Evolutionary conservation across 176 grass and related monocot genomes (phyloP).

Genomic region (Guadua angustifolia): DNA sequence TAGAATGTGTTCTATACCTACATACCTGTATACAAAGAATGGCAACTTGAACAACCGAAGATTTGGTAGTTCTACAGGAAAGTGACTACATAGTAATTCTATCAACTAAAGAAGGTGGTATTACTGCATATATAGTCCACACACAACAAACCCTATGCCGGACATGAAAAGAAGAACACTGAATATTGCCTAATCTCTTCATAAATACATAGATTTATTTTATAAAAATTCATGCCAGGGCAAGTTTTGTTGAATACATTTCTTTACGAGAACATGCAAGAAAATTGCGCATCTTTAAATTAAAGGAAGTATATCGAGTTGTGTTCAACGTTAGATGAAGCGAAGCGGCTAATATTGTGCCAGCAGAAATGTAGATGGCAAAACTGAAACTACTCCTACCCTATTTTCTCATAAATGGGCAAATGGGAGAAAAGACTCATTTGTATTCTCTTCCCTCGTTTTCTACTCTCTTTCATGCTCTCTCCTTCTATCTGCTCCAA

Average conservation of each 20-base stretch:
- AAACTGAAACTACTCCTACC: slow-evolving; percentile 6
- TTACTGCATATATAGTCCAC: too few species aligned
- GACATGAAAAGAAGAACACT: too few species aligned
- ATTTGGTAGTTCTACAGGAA: too few species aligned
- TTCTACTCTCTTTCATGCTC: background rate
- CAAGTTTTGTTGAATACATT: background rate
- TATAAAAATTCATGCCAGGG: background rate
- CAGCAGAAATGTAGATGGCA: background rate
- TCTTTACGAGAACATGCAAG: background rate
- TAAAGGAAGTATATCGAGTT: background rate
- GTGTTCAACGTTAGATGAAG: too few species aligned
- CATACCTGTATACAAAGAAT: too few species aligned
- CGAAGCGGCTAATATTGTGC: background rate
- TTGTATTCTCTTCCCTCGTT: background rate
- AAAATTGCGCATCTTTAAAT: background rate
- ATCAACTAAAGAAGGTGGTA: too few species aligned
- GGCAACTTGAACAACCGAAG: too few species aligned
- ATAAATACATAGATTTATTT: background rate
- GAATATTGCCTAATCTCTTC: slow-evolving; percentile 4
- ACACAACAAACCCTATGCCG: too few species aligned
- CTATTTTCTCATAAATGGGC: background rate
- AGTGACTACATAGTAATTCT: too few species aligned
- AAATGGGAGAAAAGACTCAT: background rate
- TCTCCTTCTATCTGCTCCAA: background rate
- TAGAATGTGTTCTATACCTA: too few species aligned